Percentiles rank a stretch among this genome's conserved stretches.
Conservation (phyloP, 2,329 filamentous ascomycete genomes). For the Xylaria sp. region DNA sequence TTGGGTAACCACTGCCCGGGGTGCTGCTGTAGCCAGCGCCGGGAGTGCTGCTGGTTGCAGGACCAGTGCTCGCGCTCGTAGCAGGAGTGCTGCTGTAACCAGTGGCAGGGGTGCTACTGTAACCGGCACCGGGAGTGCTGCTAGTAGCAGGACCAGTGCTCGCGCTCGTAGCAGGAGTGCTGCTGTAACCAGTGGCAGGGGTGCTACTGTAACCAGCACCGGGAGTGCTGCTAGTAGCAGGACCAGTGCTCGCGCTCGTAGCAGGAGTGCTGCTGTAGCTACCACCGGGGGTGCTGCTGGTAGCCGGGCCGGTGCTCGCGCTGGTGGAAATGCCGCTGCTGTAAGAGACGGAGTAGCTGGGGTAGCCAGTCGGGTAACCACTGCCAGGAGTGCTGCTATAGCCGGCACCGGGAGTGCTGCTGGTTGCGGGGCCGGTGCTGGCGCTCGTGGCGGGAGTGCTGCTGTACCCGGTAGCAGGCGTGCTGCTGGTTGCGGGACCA, state of each 20-base stretch:
- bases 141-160: background rate
- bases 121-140: conserved; percentile 1
- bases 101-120: background rate
- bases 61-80: background rate
- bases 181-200: background rate
- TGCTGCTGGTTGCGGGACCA: conserved; percentile 8
- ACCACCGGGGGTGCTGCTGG: conserved; percentile 10
- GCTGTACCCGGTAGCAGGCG: conserved; percentile 2
- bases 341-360: conserved; percentile 8
- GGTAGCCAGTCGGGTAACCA: conserved; percentile 1
- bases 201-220: background rate
- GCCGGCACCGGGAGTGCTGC: conserved; percentile 1
- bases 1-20: conserved; percentile 18
- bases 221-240: background rate
- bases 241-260: background rate
- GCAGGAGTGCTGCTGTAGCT: background rate
- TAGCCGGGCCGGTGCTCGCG: background rate
- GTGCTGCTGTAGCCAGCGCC: conserved; percentile 17
- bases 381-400: conserved; percentile 1
- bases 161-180: background rate
- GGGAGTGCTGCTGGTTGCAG: conserved; percentile 1
- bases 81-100: background rate
- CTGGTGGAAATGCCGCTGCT: background rate
- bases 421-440: background rate
- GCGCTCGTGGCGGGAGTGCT: background rate